Percentiles rank a stretch among this genome's conserved stretches.
phyloP scores from a whole-genome alignment of 2,329 filamentous ascomycete species.

The Alternaria alternata region DNA sequence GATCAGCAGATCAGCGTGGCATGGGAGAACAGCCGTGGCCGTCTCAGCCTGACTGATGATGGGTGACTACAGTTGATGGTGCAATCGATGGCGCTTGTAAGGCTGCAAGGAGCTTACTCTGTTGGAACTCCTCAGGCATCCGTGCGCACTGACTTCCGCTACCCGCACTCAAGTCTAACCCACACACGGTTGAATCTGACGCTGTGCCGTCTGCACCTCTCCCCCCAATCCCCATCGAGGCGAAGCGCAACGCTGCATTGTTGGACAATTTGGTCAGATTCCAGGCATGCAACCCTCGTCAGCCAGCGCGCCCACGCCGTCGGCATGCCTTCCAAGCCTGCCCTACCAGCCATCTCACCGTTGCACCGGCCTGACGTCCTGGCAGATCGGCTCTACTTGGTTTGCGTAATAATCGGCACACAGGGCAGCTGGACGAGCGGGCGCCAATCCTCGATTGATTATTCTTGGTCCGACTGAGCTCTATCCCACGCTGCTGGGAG shows the following conservation, averaged over 20 bases:
- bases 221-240: conserved; percentile 5
- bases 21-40: conserved; percentile 1
- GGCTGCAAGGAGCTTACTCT: conserved; percentile 26
- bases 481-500: conserved; percentile 29
- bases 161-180: conserved; percentile 21
- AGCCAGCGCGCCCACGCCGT: background rate
- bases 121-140: conserved; percentile 6
- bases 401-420: conserved; percentile 25
- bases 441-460: conserved; percentile 28
- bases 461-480: conserved; percentile 31
- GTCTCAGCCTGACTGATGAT: conserved; percentile 10
- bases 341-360: conserved; percentile 16
- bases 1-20: conserved; percentile 15
- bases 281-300: conserved; percentile 12
- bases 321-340: background rate
- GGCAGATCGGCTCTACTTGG: conserved; percentile 25
- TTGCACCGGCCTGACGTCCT: conserved; percentile 25
- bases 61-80: background rate
- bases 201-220: conserved; percentile 16
- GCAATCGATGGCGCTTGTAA: conserved; percentile 21
- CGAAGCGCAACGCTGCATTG: conserved; percentile 9
- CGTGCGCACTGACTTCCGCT: conserved; percentile 19
- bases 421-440: conserved; percentile 33
- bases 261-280: conserved; percentile 14
- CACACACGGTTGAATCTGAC: conserved; percentile 4